Base-by-base conservation (phyloP, 2,329 filamentous ascomycete genomes). In the Penicillium sclerotigenum region DNA sequence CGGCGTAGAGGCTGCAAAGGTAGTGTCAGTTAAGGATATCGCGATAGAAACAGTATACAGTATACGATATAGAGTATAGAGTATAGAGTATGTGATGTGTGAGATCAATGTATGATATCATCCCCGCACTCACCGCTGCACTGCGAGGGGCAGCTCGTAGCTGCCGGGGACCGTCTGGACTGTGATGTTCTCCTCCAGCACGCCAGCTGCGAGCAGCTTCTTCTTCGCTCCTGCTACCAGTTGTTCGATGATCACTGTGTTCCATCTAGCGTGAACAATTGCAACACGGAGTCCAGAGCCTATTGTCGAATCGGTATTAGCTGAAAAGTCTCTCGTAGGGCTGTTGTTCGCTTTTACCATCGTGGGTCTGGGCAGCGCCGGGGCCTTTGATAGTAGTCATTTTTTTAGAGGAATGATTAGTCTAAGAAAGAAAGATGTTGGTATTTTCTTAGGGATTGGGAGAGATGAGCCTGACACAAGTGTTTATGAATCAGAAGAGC, bases 181-280 rank as follows among this genome's bases (percentile, higher is more conserved):
- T 52, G 92, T 85, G 69, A 99, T 95, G 75, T 97, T 96, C 68
- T 89, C 85, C 69, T 91, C 86, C 72, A 86, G 86, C 54, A 99
- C 93, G 53, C 94, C 94, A 51, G 87, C 85, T 41, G 83, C 83
- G 33, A 87, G 78, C 54, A 99, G 86, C 71, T 87, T 87, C 66
- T 87, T 87, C 76, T 88, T 90, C 43, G 90, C 85, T 62, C 94
- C 94, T 50, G 83, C 80, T 59, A 99, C 82, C 55, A 99, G 86
- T 51, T 91, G 86, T 57, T 89, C 86, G 75, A 97, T 96, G 72
- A 99, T 90, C 64, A 82, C 83, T 63, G 82, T 82, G 79, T 99
- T 99, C 94, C 94, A 99, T 68, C 94, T 87, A 57, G 93, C 93
- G 78, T 97, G 94, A 57, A 99, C 84, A 71, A 99, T 97, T 71